These are phyloP conservation scores for Grigorovia humatica DNA, from an alignment of 805 yeast species.

Conservation along the genomic window DNA sequence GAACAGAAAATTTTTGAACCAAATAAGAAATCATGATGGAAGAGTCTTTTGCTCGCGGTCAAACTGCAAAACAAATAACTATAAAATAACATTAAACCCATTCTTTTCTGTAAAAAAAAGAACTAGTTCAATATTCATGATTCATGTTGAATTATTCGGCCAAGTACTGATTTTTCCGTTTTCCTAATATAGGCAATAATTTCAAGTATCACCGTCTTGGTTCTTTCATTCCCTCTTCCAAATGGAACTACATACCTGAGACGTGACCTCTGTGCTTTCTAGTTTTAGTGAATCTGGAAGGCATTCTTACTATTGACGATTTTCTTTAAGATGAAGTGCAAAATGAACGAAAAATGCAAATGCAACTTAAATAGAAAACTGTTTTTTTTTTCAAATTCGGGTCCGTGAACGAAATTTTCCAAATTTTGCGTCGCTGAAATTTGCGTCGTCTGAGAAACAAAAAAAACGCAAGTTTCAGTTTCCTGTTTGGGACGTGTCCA, in stretches of 20 bases:
- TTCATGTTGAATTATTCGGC: background rate
- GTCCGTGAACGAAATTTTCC: background rate
- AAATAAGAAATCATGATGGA: constrained; percentile 3
- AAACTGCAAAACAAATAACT: background rate
- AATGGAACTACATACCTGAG: constrained; percentile 67
- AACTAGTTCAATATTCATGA: background rate
- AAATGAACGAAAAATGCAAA: background rate
- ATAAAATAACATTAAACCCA: too few relatives aligned
- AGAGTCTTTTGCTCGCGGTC: constrained; percentile 1
- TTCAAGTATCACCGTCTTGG: constrained; percentile 29
- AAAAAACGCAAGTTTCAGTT: background rate
- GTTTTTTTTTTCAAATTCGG: background rate
- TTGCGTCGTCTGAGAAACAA: background rate
- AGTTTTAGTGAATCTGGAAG: constrained; percentile 98
- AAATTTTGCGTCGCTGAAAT: background rate
- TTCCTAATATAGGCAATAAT: background rate
- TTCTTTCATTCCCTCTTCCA: constrained; percentile 34
- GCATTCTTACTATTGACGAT: constrained; percentile 47
- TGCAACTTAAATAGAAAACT: background rate
- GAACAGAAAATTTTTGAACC: too few relatives aligned
- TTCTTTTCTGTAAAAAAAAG: too few relatives aligned
- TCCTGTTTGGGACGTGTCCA: background rate
- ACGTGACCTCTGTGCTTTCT: constrained; percentile 99
- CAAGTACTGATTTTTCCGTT: background rate
- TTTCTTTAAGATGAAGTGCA: background rate